Percentiles rank a stretch among this genome's conserved stretches.
phyloP scores from a whole-genome alignment of 768 basidiomycete genomes.

The Agaricus subrufescens region DNA sequence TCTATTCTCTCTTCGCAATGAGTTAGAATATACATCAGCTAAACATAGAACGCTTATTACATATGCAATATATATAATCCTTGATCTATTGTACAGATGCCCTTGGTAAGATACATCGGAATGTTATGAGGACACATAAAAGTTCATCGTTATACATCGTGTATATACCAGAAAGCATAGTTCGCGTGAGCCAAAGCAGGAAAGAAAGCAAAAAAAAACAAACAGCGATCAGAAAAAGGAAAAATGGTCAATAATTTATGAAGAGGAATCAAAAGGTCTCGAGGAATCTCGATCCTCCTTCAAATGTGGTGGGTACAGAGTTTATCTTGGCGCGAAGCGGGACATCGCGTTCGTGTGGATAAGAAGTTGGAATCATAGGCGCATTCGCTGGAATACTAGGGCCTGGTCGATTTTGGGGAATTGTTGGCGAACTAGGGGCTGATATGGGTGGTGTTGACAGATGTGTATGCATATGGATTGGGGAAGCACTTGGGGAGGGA shows the following conservation, averaged over 20 bases:
- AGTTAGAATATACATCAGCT: no score
- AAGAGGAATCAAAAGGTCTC: not conserved
- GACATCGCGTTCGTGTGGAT: not conserved
- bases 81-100: no score
- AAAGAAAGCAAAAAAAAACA: not conserved
- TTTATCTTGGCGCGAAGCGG: not conserved
- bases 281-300: slow-evolving; percentile 6
- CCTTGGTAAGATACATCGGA: no score
- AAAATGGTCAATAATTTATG: not conserved
- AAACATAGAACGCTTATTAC: no score
- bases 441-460: slow-evolving; percentile 6
- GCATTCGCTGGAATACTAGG: not conserved
- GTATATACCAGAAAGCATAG: no score
- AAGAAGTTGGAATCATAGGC: not conserved
- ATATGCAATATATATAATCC: no score
- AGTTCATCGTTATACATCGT: no score
- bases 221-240: not conserved
- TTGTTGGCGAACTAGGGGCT: not conserved
- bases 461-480: not conserved
- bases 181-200: no score
- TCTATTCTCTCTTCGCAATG: no score
- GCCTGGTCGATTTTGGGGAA: not conserved
- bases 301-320: not conserved
- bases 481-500: not conserved
- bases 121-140: no score